These are phyloP conservation scores for Basidiobolus meristosporus DNA, from an alignment of 371 early-diverging fungal species.

Conservation along the genomic window DNA sequence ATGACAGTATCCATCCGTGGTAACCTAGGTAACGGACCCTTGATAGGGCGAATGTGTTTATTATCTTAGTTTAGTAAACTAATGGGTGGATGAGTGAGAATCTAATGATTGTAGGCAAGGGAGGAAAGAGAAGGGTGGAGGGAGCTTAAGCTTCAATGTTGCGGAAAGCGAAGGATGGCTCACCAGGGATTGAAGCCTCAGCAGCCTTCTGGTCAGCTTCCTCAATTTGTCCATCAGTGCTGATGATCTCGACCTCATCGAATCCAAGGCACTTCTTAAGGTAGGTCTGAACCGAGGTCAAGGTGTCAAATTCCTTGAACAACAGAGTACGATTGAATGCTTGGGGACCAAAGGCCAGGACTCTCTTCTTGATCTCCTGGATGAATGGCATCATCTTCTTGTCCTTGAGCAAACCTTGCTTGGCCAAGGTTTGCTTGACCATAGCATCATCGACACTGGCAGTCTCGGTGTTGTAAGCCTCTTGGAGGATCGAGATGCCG, in stretches of 20 bases:
- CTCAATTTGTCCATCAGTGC: conserved; percentile 15
- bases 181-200: conserved; percentile 44
- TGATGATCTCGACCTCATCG: conserved; percentile 13
- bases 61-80: no score
- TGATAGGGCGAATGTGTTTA: no score
- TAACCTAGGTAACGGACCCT: no score
- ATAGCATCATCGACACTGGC: conserved; percentile 46
- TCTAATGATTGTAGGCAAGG: no score
- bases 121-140: no score
- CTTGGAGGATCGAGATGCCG: conserved; percentile 43
- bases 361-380: conserved; percentile 54
- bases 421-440: conserved; percentile 43
- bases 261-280: conserved; percentile 24
- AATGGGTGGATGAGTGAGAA: no score
- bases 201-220: conserved; percentile 18
- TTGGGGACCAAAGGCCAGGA: conserved; percentile 34
- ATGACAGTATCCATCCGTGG: no score
- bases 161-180: conserved; percentile 29
- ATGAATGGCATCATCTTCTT: conserved; percentile 91
- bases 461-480: conserved; percentile 32
- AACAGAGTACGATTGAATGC: conserved; percentile 64
- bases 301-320: conserved; percentile 59
- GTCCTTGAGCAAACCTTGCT: conserved; percentile 66
- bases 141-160: no score
- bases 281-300: conserved; percentile 26